Evolutionary conservation across 345 rosid genomes (phyloP).

Genomic region (Cardamine chenopodiifolia): DNA sequence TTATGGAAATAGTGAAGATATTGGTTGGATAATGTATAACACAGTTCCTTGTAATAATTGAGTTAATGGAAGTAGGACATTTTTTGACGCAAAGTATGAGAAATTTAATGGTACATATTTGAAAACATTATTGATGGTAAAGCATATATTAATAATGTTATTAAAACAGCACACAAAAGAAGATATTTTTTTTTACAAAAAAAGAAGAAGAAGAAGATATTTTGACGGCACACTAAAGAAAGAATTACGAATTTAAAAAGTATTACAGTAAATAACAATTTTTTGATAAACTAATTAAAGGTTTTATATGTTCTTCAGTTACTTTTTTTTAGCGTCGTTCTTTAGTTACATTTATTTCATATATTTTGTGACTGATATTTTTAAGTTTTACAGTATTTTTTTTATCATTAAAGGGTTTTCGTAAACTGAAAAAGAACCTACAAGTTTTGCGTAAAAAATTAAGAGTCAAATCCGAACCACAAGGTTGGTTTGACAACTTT

Average conservation of each 20-base stretch:
- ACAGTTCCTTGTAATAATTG: neutral
- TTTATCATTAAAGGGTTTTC: too few species aligned
- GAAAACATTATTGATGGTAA: neutral
- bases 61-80: neutral
- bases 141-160: neutral
- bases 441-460: neutral
- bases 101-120: neutral
- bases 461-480: neutral
- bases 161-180: neutral
- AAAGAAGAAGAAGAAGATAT: too few species aligned
- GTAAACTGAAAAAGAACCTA: neutral
- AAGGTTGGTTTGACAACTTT: neutral
- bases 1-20: slow-evolving; percentile 3
- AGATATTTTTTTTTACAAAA: too few species aligned
- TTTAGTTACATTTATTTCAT: neutral
- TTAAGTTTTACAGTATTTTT: neutral
- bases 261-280: too few species aligned
- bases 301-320: neutral
- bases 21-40: slow-evolving; percentile 18
- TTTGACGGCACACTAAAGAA: neutral
- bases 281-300: neutral
- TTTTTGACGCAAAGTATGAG: neutral
- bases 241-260: too few species aligned
- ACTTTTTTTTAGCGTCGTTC: neutral
- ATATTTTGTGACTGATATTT: too few species aligned